Evolutionary conservation across 306 rosid species (phyloP).

Genomic region (Lathyrus tuberosus): DNA sequence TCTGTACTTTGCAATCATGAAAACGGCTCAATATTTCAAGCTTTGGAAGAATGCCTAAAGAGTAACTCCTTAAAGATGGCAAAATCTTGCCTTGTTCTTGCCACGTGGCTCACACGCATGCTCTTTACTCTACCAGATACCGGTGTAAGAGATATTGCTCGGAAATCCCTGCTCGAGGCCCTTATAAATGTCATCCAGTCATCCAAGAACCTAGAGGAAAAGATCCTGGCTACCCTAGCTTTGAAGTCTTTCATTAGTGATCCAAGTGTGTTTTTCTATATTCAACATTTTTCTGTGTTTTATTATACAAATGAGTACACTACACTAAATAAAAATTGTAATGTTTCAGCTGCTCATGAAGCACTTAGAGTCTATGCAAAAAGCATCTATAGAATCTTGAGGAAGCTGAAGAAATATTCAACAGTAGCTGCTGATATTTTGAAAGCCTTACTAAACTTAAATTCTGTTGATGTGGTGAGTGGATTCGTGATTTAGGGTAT

Average conservation of each 20-base stretch:
- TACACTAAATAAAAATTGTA: constrained; percentile 32
- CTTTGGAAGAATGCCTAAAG: constrained; percentile 78
- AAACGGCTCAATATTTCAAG: constrained; percentile 81
- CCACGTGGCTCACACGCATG: constrained; percentile 91
- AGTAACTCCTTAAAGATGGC: constrained; percentile 70
- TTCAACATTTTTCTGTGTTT: constrained; percentile 4
- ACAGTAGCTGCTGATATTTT: constrained; percentile 61
- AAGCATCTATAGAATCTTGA: constrained; percentile 70
- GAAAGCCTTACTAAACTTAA: constrained; percentile 73
- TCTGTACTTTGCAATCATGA: constrained; percentile 85
- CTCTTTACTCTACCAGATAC: constrained; percentile 85
- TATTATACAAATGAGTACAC: constrained; percentile 4
- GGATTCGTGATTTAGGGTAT: constrained; percentile 14
- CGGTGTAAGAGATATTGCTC: constrained; percentile 65
- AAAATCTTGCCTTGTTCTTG: constrained; percentile 77
- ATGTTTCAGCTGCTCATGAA: constrained; percentile 68
- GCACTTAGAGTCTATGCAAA: constrained; percentile 72
- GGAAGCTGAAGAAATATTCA: constrained; percentile 73
- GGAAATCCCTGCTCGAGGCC: constrained; percentile 71
- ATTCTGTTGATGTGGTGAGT: constrained; percentile 84
- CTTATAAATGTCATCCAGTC: constrained; percentile 72
- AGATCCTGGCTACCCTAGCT: constrained; percentile 75
- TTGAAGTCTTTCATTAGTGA: constrained; percentile 69
- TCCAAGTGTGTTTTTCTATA: constrained; percentile 53
- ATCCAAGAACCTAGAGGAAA: constrained; percentile 78